Evolutionary conservation across 345 rosid species (phyloP).

Genomic region (Eucalyptus cloeziana): DNA sequence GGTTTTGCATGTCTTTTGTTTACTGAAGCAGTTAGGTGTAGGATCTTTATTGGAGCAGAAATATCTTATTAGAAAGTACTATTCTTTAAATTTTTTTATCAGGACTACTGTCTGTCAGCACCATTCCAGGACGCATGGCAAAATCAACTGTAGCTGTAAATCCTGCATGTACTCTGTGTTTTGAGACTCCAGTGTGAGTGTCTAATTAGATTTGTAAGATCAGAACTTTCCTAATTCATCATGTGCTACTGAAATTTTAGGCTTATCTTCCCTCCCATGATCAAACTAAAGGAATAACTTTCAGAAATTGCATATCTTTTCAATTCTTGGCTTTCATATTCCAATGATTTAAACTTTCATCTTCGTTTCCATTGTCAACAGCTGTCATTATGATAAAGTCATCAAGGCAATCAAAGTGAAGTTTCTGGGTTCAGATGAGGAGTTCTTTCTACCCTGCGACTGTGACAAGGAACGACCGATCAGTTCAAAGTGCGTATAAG

Average conservation of each 20-base stretch:
- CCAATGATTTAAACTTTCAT: background rate
- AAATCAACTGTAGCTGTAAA: conserved; percentile 94
- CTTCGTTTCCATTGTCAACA: conserved; percentile 45
- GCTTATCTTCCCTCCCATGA: background rate
- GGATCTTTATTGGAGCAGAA: too few species aligned
- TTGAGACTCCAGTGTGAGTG: background rate
- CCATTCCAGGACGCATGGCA: conserved; percentile 84
- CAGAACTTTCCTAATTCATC: background rate
- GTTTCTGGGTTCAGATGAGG: conserved; percentile 84
- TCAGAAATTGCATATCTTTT: background rate
- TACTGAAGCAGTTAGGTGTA: background rate
- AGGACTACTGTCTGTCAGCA: conserved; percentile 25
- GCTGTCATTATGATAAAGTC: conserved; percentile 73
- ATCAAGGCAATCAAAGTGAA: conserved; percentile 73
- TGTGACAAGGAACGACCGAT: conserved; percentile 45
- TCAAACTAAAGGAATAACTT: background rate
- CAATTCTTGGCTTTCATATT: background rate
- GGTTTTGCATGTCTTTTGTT: background rate
- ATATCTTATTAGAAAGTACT: background rate
- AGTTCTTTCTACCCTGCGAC: conserved; percentile 89
- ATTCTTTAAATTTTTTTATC: background rate
- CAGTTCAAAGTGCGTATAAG: background rate
- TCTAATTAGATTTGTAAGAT: background rate
- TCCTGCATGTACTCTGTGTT: conserved; percentile 51
- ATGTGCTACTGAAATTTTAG: background rate